Conservation (phyloP, 495 filamentous ascomycete genomes). For the Lasiosphaeriaceae sp. region DNA sequence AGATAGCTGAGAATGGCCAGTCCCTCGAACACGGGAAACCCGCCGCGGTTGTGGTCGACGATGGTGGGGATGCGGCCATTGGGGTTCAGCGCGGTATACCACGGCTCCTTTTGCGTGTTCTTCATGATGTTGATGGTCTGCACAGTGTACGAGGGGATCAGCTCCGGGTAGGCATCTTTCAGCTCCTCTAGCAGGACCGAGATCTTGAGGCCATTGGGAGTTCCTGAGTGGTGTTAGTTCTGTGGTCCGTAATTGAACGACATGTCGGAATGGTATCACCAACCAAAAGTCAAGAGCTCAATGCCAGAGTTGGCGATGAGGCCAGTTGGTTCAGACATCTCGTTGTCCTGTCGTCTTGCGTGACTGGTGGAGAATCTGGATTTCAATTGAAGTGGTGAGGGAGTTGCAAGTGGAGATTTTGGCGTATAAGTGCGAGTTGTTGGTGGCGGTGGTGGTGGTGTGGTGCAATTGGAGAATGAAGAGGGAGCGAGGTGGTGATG, state of each 20-base stretch:
- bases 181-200: conserved; percentile 83
- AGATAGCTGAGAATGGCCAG: conserved; percentile 77
- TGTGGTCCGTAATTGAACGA: not conserved
- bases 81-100: conserved; percentile 63
- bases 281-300: conserved; percentile 50
- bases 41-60: conserved; percentile 58
- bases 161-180: conserved; percentile 47
- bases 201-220: conserved; percentile 57
- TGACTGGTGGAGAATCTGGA: not conserved
- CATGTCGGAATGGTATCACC: not conserved
- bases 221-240: conserved; percentile 7
- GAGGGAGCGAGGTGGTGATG: no score
- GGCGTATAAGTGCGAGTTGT: no score
- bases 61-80: conserved; percentile 86
- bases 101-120: conserved; percentile 73
- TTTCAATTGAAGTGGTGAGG: no score
- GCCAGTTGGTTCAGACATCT: conserved; percentile 42
- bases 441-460: no score
- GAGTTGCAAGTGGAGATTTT: no score
- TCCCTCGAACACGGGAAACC: conserved; percentile 71
- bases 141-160: conserved; percentile 44
- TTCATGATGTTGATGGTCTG: conserved; percentile 66
- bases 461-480: no score
- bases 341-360: not conserved
- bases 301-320: conserved; percentile 54